Evolutionary conservation across 768 basidiomycete genomes (phyloP), one percentile per base, ranked within the genome.

Genomic region (Suillus decipiens): DNA sequence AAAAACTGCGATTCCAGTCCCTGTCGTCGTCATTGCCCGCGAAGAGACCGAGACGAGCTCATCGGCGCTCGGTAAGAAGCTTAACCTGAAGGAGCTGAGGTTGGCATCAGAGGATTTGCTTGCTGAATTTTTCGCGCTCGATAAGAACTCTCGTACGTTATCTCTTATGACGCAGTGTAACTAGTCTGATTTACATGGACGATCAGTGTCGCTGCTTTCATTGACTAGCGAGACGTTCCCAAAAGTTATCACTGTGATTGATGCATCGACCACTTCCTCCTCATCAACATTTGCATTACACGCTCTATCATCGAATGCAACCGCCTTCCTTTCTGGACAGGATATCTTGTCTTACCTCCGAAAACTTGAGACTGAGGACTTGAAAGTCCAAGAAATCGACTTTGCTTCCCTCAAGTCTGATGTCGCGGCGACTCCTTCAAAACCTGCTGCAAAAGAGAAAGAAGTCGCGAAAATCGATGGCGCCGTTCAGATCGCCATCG

Each of bases 401-500:
- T 89, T 95, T 70, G 72, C 80, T 24, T 79, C 82, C 11, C 73
- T 93, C 58, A 86, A 84, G 72, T 75, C 76, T 11, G 80, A 86
- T 19, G 79, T 76, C 5, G 71, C 81, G 61, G 57, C 64, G 51
- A 34, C 71, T 61, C 69, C 74, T 37, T 73, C 81, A 15, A 64
- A 79, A 63, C 65, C 72, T 1, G 69, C 75, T 3, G 72, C 74
- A 12, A 87, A 86, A 67, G 86, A 87, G 67, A 89, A 89, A 69
- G 89, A 89, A 64, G 89, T 87, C 64, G 86, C 88, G 39, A 93
- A 88, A 77, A 90, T 93, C 64, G 92, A 96, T 64, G 93, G 91
- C 54, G 89, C 93, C 1, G 86, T 95, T 28, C 92, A 96, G 79
- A 89, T 96, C 69, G 95, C 96, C 41, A 92, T 98, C 72, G 92